These are phyloP conservation scores for Raphidocelis subcapitata DNA, from an alignment of 139 green algal genomes.

Conservation along the genomic window DNA sequence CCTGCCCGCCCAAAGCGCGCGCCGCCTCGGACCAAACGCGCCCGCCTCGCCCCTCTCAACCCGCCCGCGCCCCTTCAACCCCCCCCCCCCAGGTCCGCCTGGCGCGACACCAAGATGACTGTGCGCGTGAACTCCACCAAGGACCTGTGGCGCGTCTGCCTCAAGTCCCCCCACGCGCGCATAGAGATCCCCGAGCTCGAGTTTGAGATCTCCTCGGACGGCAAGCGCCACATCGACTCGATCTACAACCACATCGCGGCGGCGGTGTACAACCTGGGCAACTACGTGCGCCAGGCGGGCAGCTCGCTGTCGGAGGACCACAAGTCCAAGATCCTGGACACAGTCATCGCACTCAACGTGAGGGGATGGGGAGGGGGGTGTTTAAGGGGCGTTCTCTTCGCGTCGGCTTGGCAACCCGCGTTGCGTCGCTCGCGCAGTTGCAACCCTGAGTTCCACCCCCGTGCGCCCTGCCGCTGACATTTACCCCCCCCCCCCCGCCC, in stretches of 20 bases:
- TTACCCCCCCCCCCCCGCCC: conserved; percentile 1
- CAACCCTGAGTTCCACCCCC: too few species aligned
- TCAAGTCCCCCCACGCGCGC: conserved; percentile 42
- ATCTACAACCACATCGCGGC: conserved; percentile 72
- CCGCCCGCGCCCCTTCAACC: too few species aligned
- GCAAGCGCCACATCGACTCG: conserved; percentile 61
- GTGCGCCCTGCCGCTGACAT: too few species aligned
- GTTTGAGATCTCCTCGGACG: conserved; percentile 60
- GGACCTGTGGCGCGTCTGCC: conserved; percentile 53
- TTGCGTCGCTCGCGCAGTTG: too few species aligned
- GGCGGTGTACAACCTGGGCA: conserved; percentile 59
- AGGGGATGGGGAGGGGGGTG: background rate
- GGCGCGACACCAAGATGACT: conserved; percentile 42
- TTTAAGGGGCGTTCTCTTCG: background rate
- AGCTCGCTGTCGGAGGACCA: conserved; percentile 28
- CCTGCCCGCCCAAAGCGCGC: too few species aligned
- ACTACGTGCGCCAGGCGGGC: conserved; percentile 14
- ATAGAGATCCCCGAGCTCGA: conserved; percentile 71
- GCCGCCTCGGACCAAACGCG: too few species aligned
- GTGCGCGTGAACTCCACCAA: conserved; percentile 33
- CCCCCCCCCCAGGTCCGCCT: conserved; percentile 27
- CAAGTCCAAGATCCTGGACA: conserved; percentile 52
- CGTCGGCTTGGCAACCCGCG: too few species aligned
- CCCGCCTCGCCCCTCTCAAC: too few species aligned
- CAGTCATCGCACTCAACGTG: conserved; percentile 36